Base-by-base conservation (phyloP, 164 flowering plant genomes). In the Piper longum region DNA sequence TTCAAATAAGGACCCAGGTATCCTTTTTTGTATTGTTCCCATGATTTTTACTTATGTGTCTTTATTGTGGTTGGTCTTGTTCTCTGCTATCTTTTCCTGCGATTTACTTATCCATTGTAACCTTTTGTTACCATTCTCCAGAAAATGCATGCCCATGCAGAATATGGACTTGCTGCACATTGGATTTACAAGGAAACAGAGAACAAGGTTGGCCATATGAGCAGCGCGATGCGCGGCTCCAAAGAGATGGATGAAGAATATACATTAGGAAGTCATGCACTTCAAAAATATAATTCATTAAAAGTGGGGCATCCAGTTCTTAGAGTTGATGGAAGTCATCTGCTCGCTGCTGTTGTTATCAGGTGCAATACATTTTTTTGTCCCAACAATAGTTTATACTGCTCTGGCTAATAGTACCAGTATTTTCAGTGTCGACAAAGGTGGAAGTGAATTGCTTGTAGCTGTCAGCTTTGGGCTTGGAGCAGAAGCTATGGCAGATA, bases 1-100 rank as follows among this genome's bases (percentile, higher is more conserved):
- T 91, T 62, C 98, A 91, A 79, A 89, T 91, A 72, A 81, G 98
- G 78, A 91, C 96, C 59, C 95, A 89, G 98, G 98, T 91, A 55
- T 54, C 17, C 5, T 11, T 14, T 14, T 13, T 8, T 3, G 36
- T 54, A 16, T n/a, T 18, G 16, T 3, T 45, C 11, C 14, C 36
- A 40, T 26, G 43, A n/a, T 39, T 9, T 40, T 45, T 41, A 3
- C 3, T 13, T n/a, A 4, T 12, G 62, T 60, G 9, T 41, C 17
- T 6, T 19, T 9, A 4, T 36, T 13, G 41, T 19, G 16, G 7
- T 57, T 19, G 56, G 14, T 4, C n/a, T 39, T 18, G 40, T 57
- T n/a, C 36, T 57, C 41, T 57, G 56, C 44, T 13, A 17, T 43
- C 44, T 48, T 13, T 62, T n/a, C 52, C 16, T 57, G 44, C 60